A percentile compares a stretch with the other conserved stretches of the same genome.
These are phyloP conservation scores for Cercospora nicotianae DNA, from an alignment of 2,329 filamentous ascomycete species.

Conservation along the genomic window DNA sequence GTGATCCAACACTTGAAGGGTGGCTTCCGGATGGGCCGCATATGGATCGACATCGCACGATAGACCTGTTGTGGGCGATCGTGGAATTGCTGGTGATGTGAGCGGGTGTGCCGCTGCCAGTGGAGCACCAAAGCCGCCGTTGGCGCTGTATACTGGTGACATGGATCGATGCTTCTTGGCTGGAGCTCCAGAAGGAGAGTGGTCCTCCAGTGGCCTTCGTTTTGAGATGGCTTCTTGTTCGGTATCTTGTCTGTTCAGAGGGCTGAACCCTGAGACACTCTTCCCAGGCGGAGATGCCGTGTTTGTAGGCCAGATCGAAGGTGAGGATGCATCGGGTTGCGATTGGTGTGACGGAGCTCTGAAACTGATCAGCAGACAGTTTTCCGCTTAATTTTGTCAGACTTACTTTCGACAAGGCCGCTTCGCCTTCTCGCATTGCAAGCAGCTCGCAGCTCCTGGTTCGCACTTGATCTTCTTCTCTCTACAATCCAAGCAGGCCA, in stretches of 20 bases:
- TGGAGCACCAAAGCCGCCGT: constrained; percentile 9
- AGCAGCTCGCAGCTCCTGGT: constrained; percentile 80
- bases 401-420: constrained; percentile 75
- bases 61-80: constrained; percentile 36
- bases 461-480: constrained; percentile 99
- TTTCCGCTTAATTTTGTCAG: neutral
- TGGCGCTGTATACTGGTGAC: constrained; percentile 27
- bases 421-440: constrained; percentile 90
- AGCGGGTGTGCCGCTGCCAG: constrained; percentile 20
- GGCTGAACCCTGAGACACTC: constrained; percentile 23
- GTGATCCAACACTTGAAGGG: constrained; percentile 54
- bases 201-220: constrained; percentile 33
- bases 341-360: constrained; percentile 25
- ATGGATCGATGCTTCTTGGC: constrained; percentile 37
- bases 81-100: constrained; percentile 27
- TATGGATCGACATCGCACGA: constrained; percentile 56
- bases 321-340: constrained; percentile 28
- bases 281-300: constrained; percentile 30
- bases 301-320: constrained; percentile 29
- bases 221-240: constrained; percentile 32
- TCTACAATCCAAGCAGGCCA: constrained; percentile 88
- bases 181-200: constrained; percentile 24
- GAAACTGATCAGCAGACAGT: neutral
- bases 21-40: constrained; percentile 50
- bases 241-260: constrained; percentile 16